Evolutionary conservation across 106 monocot species (phyloP), one percentile per base, ranked within the genome.

Genomic region (Alisma plantagoaquatica): DNA sequence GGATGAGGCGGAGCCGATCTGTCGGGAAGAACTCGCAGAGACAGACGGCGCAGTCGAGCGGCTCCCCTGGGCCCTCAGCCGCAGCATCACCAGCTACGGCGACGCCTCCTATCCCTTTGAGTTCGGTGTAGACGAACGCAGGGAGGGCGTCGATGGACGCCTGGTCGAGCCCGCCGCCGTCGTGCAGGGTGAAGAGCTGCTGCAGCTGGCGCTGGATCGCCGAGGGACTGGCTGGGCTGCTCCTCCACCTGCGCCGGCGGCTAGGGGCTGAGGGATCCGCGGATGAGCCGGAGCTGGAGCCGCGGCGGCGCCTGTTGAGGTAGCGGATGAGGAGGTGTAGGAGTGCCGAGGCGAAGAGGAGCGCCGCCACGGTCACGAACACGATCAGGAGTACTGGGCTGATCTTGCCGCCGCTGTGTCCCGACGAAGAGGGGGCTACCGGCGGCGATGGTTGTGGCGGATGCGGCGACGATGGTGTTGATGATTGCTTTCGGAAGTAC

Each of bases 1-100:
- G 91, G 32, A 86, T 74, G 18, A 92, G 75, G 12, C 91, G 57
- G 35, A 92, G 81, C 70, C 62, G 53, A 29, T 92, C 91, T 0
- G 78, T 75, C 2, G 33, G 53, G 20, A 70, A 49, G 58, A 92
- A 92, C 51, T 86, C 81, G 23, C 72, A 81, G 17, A 92, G 72
- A 70, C 91, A 92, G 26, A 92, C 91, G 2, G 91, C 75, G 48
- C 91, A 92, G 32, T 92, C 91, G 41, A 92, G 82, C 0, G 91
- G 91, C 53, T 92, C 91, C 42, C 79, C 81, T 24, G 74, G 41
- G 8, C 91, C 86, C 15, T 78, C 72, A 16, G n/a, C n/a, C n/a
- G n/a, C n/a, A n/a, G n/a, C n/a, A n/a, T n/a, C n/a, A n/a, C n/a
- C n/a, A n/a, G n/a, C n/a, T n/a, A n/a, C n/a, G n/a, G n/a, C n/a